A percentile compares a stretch with the other conserved stretches of the same genome.
phyloP scores from a whole-genome alignment of 371 early-diverging fungal genomes.

The Zychaea mexicana region DNA sequence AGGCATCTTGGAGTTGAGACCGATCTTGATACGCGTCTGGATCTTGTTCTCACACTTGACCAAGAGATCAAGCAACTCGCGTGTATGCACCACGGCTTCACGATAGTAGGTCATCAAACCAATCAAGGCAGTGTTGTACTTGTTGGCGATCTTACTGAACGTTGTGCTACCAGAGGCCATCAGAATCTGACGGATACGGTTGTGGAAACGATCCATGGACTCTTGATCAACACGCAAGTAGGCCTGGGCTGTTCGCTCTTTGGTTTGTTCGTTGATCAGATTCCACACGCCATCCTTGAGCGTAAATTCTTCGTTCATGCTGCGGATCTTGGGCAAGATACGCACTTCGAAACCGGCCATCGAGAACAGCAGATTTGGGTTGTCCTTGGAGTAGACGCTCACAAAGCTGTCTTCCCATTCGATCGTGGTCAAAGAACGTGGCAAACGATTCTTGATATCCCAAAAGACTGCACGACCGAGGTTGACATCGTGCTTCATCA shows the following conservation, averaged over 20 bases:
- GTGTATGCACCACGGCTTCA: conserved; percentile 97
- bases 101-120: conserved; percentile 98
- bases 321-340: conserved; percentile 89
- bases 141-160: conserved; percentile 98
- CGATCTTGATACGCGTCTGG: conserved; percentile 98
- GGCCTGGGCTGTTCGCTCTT: conserved; percentile 97
- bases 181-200: conserved; percentile 95
- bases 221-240: conserved; percentile 95
- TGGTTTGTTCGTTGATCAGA: conserved; percentile 93
- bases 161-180: conserved; percentile 98
- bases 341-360: conserved; percentile 92
- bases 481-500: conserved; percentile 97
- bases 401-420: conserved; percentile 98
- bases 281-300: conserved; percentile 97
- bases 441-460: conserved; percentile 98
- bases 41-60: conserved; percentile 98
- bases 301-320: conserved; percentile 85
- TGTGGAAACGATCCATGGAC: conserved; percentile 90
- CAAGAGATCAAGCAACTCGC: conserved; percentile 94
- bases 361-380: conserved; percentile 93
- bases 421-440: conserved; percentile 94
- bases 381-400: conserved; percentile 95
- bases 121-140: conserved; percentile 94
- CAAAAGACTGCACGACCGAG: conserved; percentile 89
- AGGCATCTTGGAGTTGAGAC: conserved; percentile 99